Base-by-base conservation (phyloP, 108 stramenopile genomes). In the Pseudonitzschia pungens region DNA sequence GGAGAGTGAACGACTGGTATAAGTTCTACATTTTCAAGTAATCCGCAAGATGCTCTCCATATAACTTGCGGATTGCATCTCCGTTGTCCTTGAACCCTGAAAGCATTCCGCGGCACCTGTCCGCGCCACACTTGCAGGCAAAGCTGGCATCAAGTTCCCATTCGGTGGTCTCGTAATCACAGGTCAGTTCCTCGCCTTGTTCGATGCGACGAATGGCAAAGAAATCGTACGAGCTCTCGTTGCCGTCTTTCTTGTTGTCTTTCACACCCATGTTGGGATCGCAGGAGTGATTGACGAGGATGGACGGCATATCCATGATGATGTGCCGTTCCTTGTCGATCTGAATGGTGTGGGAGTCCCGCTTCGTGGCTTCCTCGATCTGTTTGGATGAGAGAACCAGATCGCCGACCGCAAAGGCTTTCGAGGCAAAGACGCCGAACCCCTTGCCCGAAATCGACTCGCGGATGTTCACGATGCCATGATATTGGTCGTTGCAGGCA, bases 261-360 rank as follows among this genome's bases (percentile, higher is more conserved):
- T 26, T 29, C 16, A 89, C 77, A 0, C 83, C 83, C 24, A 89
- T 66, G 57, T 84, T 89, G 33, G 87, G 76, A 68, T 83, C 76
- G 68, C 87, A 86, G 1, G 79, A 79, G 57, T 89, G 87, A 70
- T 89, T 89, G 48, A 89, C 68, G 32, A 86, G 77, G 33, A 70
- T 72, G 3, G 83, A 81, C 33, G 87, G 87, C 15, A 86, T 29
- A 73, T 89, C 81, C 75, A 89, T 83, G 42, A 81, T 29, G 54
- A 74, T 66, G 53, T 65, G 64, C 20, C 28, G 33, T 68, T 81
- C 31, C 60, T 71, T 82, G 42, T 68, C 77, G 3, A 41, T 77
- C 21, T 72, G 71, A 50, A 72, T 36, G 24, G 55, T 62, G 31
- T 72, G 71, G 9, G 69, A 70, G 54, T 42, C 32, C 42, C 69